Conservation (phyloP, 495 filamentous ascomycete genomes). For the Chaetomium fimeti region DNA sequence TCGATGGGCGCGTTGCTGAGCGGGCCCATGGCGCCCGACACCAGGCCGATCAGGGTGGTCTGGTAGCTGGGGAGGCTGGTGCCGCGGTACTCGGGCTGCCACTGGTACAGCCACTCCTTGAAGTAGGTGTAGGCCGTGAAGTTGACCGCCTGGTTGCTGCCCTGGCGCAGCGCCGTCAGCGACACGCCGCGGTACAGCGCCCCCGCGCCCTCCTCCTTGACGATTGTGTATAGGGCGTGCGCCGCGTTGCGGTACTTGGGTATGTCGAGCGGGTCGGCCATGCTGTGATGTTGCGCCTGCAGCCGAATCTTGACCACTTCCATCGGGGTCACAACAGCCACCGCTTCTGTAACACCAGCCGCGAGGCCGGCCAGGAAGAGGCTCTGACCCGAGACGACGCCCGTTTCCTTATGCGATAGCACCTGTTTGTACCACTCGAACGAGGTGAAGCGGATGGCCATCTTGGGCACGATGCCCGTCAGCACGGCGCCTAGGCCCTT, state of each 20-base stretch:
- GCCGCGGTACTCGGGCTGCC: slow-evolving; percentile 58
- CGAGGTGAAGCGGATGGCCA: slow-evolving; percentile 98
- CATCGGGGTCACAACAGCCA: slow-evolving; percentile 95
- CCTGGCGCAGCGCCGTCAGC: slow-evolving; percentile 89
- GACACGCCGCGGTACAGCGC: slow-evolving; percentile 90
- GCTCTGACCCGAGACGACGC: slow-evolving; percentile 64
- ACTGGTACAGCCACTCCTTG: slow-evolving; percentile 69
- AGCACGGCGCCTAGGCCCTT: slow-evolving; percentile 85
- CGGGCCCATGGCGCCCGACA: slow-evolving; percentile 92
- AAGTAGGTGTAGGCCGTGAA: slow-evolving; percentile 98
- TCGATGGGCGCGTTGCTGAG: slow-evolving; percentile 97
- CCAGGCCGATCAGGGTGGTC: slow-evolving; percentile 85
- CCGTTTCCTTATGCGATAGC: slow-evolving; percentile 63
- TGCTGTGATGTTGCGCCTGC: slow-evolving; percentile 92
- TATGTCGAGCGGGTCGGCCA: slow-evolving; percentile 86
- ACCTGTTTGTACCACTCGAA: slow-evolving; percentile 93
- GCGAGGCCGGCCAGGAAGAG: slow-evolving; percentile 90
- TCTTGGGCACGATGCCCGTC: slow-evolving; percentile 97
- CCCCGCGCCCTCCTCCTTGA: slow-evolving; percentile 84
- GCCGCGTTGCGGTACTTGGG: slow-evolving; percentile 98
- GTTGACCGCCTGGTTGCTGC: slow-evolving; percentile 96
- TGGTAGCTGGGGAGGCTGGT: slow-evolving; percentile 78
- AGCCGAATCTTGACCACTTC: slow-evolving; percentile 98
- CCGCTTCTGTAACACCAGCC: slow-evolving; percentile 94
- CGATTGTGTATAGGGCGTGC: slow-evolving; percentile 88